Conservation (phyloP, 352 stramenopile genomes). For the Plasmopara halstedii region DNA sequence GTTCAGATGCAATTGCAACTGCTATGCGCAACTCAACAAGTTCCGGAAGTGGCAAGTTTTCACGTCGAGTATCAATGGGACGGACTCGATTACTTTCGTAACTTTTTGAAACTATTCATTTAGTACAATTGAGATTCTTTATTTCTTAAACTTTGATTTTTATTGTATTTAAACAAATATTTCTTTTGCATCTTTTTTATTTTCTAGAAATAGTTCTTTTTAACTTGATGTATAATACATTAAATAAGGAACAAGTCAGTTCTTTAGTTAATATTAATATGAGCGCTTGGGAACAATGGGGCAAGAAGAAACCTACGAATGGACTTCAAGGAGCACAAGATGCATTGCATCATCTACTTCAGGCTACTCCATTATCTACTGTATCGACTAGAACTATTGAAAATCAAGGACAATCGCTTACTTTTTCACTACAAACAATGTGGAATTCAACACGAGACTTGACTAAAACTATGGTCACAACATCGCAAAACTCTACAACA, state of each 20-base stretch:
- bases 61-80: constrained; percentile 22
- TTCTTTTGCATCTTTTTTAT: no score
- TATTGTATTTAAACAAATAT: no score
- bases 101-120: no score
- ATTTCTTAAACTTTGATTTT: no score
- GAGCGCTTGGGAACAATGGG: constrained; percentile 73
- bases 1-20: constrained; percentile 52
- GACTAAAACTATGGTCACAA: constrained; percentile 29
- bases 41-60: constrained; percentile 11
- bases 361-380: constrained; percentile 39
- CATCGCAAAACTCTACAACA: background rate
- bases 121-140: no score
- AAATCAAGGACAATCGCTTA: constrained; percentile 6
- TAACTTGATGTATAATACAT: background rate
- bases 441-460: constrained; percentile 57
- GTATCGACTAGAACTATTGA: constrained; percentile 28
- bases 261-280: constrained; percentile 8
- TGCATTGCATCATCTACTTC: constrained; percentile 44
- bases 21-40: constrained; percentile 50
- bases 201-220: no score
- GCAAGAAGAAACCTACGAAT: constrained; percentile 41
- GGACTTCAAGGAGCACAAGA: constrained; percentile 32
- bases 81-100: no score
- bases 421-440: constrained; percentile 46
- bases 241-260: background rate